Evolutionary conservation across 2,329 filamentous ascomycete species (phyloP).

Genomic region (Apiospora saccharicola): DNA sequence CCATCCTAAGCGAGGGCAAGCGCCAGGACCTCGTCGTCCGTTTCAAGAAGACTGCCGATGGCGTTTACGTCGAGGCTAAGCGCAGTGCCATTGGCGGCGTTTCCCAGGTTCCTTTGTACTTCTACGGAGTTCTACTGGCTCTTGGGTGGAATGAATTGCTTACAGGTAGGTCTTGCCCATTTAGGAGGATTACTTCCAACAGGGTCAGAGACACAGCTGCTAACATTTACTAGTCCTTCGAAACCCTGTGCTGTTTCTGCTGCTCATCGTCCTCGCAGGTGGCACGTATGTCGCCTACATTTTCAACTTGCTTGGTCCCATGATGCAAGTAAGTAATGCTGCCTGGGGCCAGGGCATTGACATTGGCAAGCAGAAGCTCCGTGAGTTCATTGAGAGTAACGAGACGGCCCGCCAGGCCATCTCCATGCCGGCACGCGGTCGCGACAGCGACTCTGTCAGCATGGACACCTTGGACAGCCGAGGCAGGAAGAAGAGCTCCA

Average conservation of each 20-base stretch:
- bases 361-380: conserved; percentile 88
- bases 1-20: conserved; percentile 88
- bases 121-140: conserved; percentile 87
- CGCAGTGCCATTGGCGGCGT: conserved; percentile 94
- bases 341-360: conserved; percentile 86
- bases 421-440: conserved; percentile 66
- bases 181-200: neutral
- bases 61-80: conserved; percentile 98
- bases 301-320: conserved; percentile 94
- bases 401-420: conserved; percentile 86
- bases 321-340: conserved; percentile 93
- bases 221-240: conserved; percentile 72
- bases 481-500: conserved; percentile 58
- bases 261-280: conserved; percentile 78
- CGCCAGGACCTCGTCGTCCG: conserved; percentile 89
- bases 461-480: conserved; percentile 67
- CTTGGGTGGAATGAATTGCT: conserved; percentile 99
- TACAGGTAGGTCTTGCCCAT: conserved; percentile 71
- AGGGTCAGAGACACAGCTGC: conserved; percentile 21
- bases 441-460: conserved; percentile 57
- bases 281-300: conserved; percentile 90
- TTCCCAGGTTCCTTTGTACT: conserved; percentile 92
- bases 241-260: conserved; percentile 91
- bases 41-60: conserved; percentile 98
- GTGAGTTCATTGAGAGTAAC: conserved; percentile 88